Evolutionary conservation across 192 early-diverging fungal genomes (phyloP).

Genomic region (Coemansia sp.): DNA sequence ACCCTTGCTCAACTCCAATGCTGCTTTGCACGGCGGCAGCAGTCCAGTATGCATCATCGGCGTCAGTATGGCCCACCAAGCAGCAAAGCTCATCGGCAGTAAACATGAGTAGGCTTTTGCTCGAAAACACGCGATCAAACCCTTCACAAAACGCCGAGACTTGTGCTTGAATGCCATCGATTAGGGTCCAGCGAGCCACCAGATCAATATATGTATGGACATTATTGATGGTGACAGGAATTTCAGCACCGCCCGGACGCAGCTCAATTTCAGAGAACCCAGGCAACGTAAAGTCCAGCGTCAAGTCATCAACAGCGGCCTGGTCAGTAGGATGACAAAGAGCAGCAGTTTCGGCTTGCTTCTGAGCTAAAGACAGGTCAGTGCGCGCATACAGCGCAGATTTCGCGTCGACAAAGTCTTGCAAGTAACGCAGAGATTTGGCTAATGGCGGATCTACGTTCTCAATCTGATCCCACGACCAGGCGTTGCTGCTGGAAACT

Average conservation of each 20-base stretch:
- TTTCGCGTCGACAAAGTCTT: slow-evolving; percentile 64
- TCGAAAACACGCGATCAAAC: slow-evolving; percentile 77
- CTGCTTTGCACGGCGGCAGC: slow-evolving; percentile 61
- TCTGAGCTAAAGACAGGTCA: slow-evolving; percentile 52
- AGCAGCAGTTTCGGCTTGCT: slow-evolving; percentile 38
- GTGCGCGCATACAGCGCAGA: slow-evolving; percentile 55
- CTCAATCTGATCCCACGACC: slow-evolving; percentile 44
- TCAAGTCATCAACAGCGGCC: slow-evolving; percentile 60
- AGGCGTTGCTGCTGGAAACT: background rate
- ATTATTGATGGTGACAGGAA: slow-evolving; percentile 76
- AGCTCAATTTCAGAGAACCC: slow-evolving; percentile 74
- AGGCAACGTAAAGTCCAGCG: slow-evolving; percentile 84
- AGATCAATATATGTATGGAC: slow-evolving; percentile 72
- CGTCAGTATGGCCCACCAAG: slow-evolving; percentile 62
- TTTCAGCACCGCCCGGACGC: slow-evolving; percentile 58
- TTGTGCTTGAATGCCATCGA: slow-evolving; percentile 66
- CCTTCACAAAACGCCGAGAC: slow-evolving; percentile 76
- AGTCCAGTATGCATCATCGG: slow-evolving; percentile 72
- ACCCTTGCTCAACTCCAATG: slow-evolving; percentile 87
- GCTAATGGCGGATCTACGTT: slow-evolving; percentile 67
- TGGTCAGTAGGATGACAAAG: slow-evolving; percentile 56
- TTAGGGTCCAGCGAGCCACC: slow-evolving; percentile 64
- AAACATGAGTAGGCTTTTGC: slow-evolving; percentile 68
- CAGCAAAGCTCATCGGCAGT: slow-evolving; percentile 66
- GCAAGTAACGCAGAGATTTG: slow-evolving; percentile 63